These are phyloP conservation scores for Trichothecium roseum DNA, from an alignment of 2,329 filamentous ascomycete species.

Conservation along the genomic window DNA sequence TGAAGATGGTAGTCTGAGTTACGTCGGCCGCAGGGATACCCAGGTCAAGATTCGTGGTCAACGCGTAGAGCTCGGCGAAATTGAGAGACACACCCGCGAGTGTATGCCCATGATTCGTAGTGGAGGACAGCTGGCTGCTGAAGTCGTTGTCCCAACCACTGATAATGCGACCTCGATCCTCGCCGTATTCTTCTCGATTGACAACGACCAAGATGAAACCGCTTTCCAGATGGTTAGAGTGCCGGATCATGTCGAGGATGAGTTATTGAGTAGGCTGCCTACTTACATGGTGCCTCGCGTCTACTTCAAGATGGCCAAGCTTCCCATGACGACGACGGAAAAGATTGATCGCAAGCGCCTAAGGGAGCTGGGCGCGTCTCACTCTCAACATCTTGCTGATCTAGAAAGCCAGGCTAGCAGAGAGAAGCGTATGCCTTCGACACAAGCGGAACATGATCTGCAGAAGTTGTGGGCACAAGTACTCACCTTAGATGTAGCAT, in stretches of 20 bases:
- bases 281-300: constrained; percentile 1
- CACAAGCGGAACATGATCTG: constrained; percentile 11
- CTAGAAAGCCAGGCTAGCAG: constrained; percentile 2
- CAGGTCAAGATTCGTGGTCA: constrained; percentile 52
- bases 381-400: constrained; percentile 20
- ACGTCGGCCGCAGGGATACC: constrained; percentile 41
- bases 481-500: constrained; percentile 17
- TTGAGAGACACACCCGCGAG: constrained; percentile 7
- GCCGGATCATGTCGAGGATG: no score
- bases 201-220: no score
- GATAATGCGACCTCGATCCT: no score
- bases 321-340: constrained; percentile 14
- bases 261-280: no score
- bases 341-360: constrained; percentile 31
- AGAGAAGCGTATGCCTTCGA: constrained; percentile 20
- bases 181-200: no score
- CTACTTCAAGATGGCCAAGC: background rate
- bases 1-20: constrained; percentile 28
- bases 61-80: constrained; percentile 32
- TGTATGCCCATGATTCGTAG: no score
- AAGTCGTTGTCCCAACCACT: no score
- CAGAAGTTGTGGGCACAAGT: constrained; percentile 23
- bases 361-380: constrained; percentile 23
- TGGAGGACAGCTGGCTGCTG: no score
- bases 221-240: no score